Base-by-base conservation (phyloP, 257 asterid species). In the Solanum commersonii region DNA sequence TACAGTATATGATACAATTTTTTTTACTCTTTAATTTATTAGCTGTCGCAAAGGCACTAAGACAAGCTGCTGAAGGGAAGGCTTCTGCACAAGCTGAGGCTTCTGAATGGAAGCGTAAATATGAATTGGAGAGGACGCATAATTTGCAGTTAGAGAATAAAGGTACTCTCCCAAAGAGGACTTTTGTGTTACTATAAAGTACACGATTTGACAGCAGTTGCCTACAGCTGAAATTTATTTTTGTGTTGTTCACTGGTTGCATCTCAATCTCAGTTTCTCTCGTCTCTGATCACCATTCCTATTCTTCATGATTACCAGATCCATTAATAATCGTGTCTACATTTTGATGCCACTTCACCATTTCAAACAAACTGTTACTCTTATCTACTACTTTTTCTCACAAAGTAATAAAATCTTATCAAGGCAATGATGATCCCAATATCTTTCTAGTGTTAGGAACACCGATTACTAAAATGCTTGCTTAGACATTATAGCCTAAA, bases 71-170 rank as follows among this genome's bases (percentile, higher is more conserved):
- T 15, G 98, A 96, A 90, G 97, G 96, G 14, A 96, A 95, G 94
- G 98, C 98, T 63, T 90, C 95, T 88, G 98, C 98, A 85, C 96
- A 93, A 91, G 99, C 98, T 77, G 99, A 96, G 93, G 98, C 98
- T 73, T 95, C 98, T 70, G 98, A 95, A 89, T 96, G 99, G 99
- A 96, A 94, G 92, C 98, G 98, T 27, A 96, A 91, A 89, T 96
- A 94, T 91, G 99, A 96, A 92, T 87, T 95, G 89, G 96, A 96
- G 91, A 94, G 90, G 92, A 91, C 87, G 40, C 97, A 93, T 10
- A 95, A 92, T 90, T 81, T 87, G 91, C 95, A 90, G 87, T 92
- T 94, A 87, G 97, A 95, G 92, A 87, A 90, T 84, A 91, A 88
- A 91, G 98, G 98, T 95, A 85, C 68, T 49, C 77, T 82, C 84